These are phyloP conservation scores for Pseudogymnoascus sp. DNA, from an alignment of 2,329 filamentous ascomycete genomes.

Conservation along the genomic window DNA sequence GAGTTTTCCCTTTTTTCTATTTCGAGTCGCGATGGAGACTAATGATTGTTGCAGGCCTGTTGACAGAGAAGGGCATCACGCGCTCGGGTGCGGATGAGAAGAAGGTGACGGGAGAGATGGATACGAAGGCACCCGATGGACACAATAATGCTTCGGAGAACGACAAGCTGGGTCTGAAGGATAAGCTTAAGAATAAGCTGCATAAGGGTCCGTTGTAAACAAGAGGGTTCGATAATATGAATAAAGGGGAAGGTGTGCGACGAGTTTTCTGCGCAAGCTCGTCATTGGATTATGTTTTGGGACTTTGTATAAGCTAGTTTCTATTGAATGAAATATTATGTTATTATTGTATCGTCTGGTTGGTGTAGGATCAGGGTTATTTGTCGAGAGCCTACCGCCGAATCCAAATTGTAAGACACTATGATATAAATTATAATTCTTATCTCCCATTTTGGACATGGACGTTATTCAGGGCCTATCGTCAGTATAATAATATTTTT, in stretches of 20 bases:
- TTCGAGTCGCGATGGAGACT: conserved; percentile 12
- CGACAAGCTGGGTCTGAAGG: conserved; percentile 37
- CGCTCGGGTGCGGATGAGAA: conserved; percentile 12
- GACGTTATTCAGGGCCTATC: background rate
- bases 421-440: background rate
- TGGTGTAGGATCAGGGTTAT: background rate
- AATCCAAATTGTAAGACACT: background rate
- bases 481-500: no score
- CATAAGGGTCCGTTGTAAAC: conserved; percentile 31
- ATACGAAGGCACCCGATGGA: conserved; percentile 14
- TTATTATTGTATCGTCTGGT: background rate
- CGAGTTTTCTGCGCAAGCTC: background rate
- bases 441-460: background rate
- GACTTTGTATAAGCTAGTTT: background rate
- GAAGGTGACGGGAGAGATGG: conserved; percentile 14
- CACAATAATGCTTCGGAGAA: conserved; percentile 23
- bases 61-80: background rate
- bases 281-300: background rate
- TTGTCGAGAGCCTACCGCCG: background rate
- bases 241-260: background rate
- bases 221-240: background rate
- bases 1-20: conserved; percentile 19
- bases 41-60: background rate
- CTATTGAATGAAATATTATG: background rate
- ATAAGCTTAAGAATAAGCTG: conserved; percentile 63